Evolutionary conservation across 371 early-diverging fungal genomes (phyloP), one percentile per base, ranked within the genome.

Genomic region (Mucor indicus): DNA sequence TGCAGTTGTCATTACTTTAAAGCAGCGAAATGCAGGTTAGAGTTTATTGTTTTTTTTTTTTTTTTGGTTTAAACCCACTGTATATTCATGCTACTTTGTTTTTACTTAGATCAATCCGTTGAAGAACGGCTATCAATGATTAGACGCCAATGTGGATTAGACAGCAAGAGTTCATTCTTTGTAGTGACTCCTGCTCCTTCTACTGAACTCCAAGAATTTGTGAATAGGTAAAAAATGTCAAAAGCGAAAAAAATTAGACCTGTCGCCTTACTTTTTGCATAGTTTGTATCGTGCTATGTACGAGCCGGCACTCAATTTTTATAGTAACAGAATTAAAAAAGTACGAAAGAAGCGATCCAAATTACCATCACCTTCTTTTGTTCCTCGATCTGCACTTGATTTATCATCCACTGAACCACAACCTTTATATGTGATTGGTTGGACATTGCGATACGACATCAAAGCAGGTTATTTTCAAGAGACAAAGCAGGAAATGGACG

Each of bases 391-490:
- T n/a, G 52, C 48, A 29, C 53, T 40, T 19, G 67, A 57, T 42
- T 43, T 53, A 10, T 72, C 62, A 16, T 64, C 60, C 12, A 53
- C 42, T 1, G 68, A 60, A 32, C 58, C 74, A 12, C 73, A 75
- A 22, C 72, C 74, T 0, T 65, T 85, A 12, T 67, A 79, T 27
- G 48, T 72, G 6, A 69, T 68, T 31, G 93, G 91, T 2, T 93
- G 93, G 93, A 68, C 78, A 51, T 44, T 86, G 6, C 79, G 93
- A n/a, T 92, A 91, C 49, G 92, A 93, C 38, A 83, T 74, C 42
- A 93, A 93, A 62, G 60, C 81, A 50, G 92, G 71, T 4, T 77
- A 81, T 22, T 88, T 90, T 54, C 80, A 85, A 9, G 91, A 90
- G 52, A 83, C 85, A 31, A 74, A 85, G 11, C 89, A 90, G 49